A percentile compares a stretch with the other conserved stretches of the same genome.
phyloP scores from a whole-genome alignment of 169 alveolate species.

The Babesia microti region DNA sequence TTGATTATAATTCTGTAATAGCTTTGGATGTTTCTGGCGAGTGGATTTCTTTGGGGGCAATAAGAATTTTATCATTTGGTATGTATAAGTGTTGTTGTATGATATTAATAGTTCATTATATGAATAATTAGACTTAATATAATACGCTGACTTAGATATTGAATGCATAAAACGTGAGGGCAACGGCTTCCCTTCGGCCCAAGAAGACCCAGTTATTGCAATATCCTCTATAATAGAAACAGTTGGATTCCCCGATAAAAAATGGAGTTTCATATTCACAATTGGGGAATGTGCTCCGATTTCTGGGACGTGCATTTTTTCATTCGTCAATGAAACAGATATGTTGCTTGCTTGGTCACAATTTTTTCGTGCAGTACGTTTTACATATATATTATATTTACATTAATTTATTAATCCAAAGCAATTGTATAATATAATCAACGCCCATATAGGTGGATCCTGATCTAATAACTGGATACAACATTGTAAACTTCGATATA shows the following conservation, averaged over 20 bases:
- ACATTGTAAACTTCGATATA: constrained; percentile 93
- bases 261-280: constrained; percentile 62
- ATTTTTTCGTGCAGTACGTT: constrained; percentile 35
- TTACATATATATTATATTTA: not conserved
- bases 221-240: constrained; percentile 80
- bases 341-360: constrained; percentile 78
- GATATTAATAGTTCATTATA: constrained; percentile 15
- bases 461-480: constrained; percentile 94
- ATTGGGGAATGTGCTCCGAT: constrained; percentile 70
- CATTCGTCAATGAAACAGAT: constrained; percentile 57
- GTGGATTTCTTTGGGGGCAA: constrained; percentile 85
- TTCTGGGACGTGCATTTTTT: constrained; percentile 73
- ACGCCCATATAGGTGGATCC: constrained; percentile 74
- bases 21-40: constrained; percentile 78
- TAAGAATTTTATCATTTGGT: constrained; percentile 90
- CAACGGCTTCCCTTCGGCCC: constrained; percentile 90
- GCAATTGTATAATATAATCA: constrained; percentile 4
- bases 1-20: constrained; percentile 54
- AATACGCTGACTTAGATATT: constrained; percentile 47
- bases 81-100: constrained; percentile 18
- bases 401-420: constrained; percentile 20
- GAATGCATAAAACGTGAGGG: constrained; percentile 78
- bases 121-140: constrained; percentile 18
- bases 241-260: constrained; percentile 44
- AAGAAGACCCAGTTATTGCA: constrained; percentile 89